Conservation (phyloP, 768 basidiomycete genomes). For the Kwoniella botswanensis region DNA sequence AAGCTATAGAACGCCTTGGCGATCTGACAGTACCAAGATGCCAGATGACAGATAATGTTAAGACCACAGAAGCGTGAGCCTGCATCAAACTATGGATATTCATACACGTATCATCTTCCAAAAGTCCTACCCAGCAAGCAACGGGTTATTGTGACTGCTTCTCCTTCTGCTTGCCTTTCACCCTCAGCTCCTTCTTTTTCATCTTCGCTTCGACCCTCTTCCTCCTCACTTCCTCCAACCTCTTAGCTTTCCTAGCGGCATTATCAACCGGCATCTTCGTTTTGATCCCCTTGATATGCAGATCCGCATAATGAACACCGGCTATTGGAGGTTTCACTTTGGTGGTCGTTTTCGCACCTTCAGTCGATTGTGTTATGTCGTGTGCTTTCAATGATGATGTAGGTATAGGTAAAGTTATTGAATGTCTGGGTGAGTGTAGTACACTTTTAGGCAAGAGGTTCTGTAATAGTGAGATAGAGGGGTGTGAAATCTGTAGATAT, state of each 20-base stretch:
- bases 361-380: not conserved
- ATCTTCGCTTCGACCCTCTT: conserved; percentile 41
- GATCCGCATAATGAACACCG: conserved; percentile 43
- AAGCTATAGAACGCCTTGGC: too few relatives aligned
- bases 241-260: conserved; percentile 33
- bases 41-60: too few relatives aligned
- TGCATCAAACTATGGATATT: too few relatives aligned
- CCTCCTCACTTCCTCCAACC: conserved; percentile 36
- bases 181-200: conserved; percentile 31
- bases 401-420: conserved; percentile 44
- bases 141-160: not conserved
- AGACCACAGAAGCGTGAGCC: too few relatives aligned
- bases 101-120: too few relatives aligned
- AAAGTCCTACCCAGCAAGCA: too few relatives aligned
- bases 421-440: conserved; percentile 47
- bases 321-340: conserved; percentile 14
- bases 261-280: conserved; percentile 45
- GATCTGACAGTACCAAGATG: too few relatives aligned
- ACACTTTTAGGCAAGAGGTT: conserved; percentile 46
- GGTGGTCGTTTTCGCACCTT: not conserved
- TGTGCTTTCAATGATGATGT: conserved; percentile 28
- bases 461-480: conserved; percentile 23
- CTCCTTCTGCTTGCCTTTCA: conserved; percentile 15
- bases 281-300: conserved; percentile 50
- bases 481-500: conserved; percentile 35